A percentile compares a stretch with the other conserved stretches of the same genome.
Evolutionary conservation across 1,284 basidiomycete genomes (phyloP).

Genomic region (Sutorius eximius): DNA sequence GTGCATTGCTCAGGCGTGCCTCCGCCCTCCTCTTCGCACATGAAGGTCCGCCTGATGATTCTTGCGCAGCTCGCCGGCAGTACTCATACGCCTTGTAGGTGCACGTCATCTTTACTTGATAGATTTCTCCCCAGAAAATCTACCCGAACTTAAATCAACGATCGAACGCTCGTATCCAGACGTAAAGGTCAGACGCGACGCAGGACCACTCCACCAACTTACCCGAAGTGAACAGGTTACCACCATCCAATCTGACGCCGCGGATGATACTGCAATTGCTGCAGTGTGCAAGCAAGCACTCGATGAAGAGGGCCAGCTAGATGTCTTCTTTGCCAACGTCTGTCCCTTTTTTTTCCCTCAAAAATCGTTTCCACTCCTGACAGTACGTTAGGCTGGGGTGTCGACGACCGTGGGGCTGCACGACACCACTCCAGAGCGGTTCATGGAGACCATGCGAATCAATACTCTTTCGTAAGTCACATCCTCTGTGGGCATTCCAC

Average conservation of each 20-base stretch:
- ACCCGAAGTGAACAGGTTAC: slow-evolving; percentile 55
- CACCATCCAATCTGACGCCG: slow-evolving; percentile 76
- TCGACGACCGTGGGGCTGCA: slow-evolving; percentile 48
- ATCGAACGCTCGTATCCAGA: slow-evolving; percentile 73
- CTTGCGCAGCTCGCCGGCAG: not conserved
- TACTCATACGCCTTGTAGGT: slow-evolving; percentile 46
- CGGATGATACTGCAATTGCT: slow-evolving; percentile 73
- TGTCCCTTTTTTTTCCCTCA: slow-evolving; percentile 22
- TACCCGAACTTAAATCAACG: slow-evolving; percentile 69
- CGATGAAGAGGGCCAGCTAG: slow-evolving; percentile 80
- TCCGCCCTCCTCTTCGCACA: slow-evolving; percentile 76
- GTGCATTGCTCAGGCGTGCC: slow-evolving; percentile 57
- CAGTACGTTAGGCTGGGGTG: slow-evolving; percentile 59
- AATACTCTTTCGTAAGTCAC: slow-evolving; percentile 75
- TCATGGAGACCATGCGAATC: slow-evolving; percentile 76
- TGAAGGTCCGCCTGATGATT: slow-evolving; percentile 54
- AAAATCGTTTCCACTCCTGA: slow-evolving; percentile 5
- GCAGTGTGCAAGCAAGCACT: slow-evolving; percentile 71
- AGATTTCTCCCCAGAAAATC: slow-evolving; percentile 72
- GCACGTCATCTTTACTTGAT: slow-evolving; percentile 83
- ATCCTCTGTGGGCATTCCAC: not conserved
- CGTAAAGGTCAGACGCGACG: slow-evolving; percentile 60
- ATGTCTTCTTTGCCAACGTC: slow-evolving; percentile 95
- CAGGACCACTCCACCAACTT: slow-evolving; percentile 5
- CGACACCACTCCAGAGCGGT: slow-evolving; percentile 63